Base-by-base conservation (phyloP, 192 early-diverging fungal genomes). In the Hyaloraphidium curvatum region DNA sequence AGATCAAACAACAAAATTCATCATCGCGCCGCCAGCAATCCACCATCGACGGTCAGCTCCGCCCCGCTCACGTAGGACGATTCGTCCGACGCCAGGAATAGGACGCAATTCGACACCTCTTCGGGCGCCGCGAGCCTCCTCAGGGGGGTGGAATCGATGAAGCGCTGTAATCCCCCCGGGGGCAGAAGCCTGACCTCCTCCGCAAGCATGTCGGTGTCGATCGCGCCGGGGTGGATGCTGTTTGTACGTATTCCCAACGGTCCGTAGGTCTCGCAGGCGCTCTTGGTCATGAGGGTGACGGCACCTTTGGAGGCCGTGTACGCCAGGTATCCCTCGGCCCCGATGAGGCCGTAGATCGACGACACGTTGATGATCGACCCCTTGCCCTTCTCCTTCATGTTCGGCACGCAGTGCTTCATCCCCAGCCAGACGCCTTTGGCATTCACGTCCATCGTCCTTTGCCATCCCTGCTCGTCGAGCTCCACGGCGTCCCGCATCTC, bases 391-490 rank as follows among this genome's bases (percentile, higher is more conserved):
- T 78, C 67, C 33, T 79, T 70, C 62, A 89, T 69, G 37, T 82
- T 80, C 50, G 77, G 67, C 53, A 89, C 84, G 41, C 71, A 81
- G 50, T 89, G 77, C 53, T 83, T 83, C 68, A 81, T 85, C 28
- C 86, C 86, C 60, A 62, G 87, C 86, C 86, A 89, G 17, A 89
- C 86, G 23, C 86, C 84, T 62, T 89, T 89, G 30, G 87, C 79
- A 61, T 89, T 89, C 62, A 85, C 82, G 48, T 83, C 67, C 76
- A 86, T 75, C 23, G 76, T 78, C 37, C 74, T 39, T 55, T 84
- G 82, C 86, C 86, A 89, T 39, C 84, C 69, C 21, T 68, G 66
- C 57, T 89, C 84, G 2, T 78, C 69, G 30, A 84, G 87, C 29
- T 67, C 82, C 25, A 78, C 41, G 39, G 79, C 83, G 61, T 86